Evolutionary conservation across 2,329 filamentous ascomycete genomes (phyloP), one percentile per base, ranked within the genome.

Genomic region (Macrophomina tecta): DNA sequence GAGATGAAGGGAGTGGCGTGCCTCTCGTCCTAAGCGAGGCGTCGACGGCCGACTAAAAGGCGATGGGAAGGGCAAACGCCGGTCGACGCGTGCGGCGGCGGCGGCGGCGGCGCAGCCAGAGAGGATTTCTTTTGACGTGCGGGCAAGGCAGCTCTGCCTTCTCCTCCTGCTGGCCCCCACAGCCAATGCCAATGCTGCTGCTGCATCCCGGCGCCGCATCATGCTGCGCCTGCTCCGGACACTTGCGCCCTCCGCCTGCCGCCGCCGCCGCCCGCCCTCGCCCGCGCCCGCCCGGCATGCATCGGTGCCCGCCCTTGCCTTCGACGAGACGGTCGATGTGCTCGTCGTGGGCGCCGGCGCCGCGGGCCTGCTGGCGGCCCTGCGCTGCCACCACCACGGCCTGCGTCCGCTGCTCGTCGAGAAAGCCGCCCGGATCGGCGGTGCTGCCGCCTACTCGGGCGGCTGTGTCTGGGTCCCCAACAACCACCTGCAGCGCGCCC

Each of bases 391-490:
- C 45, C 67, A 66, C 12, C 69, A 70, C 16, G 70, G 73, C 23
- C 69, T 74, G 18, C 61, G 56, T 28, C 64, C 72, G 5, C 68
- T 79, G 1, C 69, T 80, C 7, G 69, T 76, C 49, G 78, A 80
- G 64, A 80, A 80, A 67, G 68, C 68, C 7, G 51, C 68, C 38
- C 73, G 71, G 30, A 67, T 79, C 40, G 78, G 78, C 11, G 78
- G 78, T 18, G 74, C 78, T 1, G 72, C 77, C 9, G 72, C 72
- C n/a, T 77, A 73, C 52, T 80, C 78, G 2, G 78, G 77, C 18
- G 74, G 75, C 18, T 73, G 71, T 1, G 66, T 76, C 32, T 80
- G 78, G 78, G 72, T 80, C 11, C 78, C 78, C 2, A 72, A 73
- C 62, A 76, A 73, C 40, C 71, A 73, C 52, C 38, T 75, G 8